Evolutionary conservation across 805 yeast genomes (phyloP).

Genomic region (Saitoella complicata): DNA sequence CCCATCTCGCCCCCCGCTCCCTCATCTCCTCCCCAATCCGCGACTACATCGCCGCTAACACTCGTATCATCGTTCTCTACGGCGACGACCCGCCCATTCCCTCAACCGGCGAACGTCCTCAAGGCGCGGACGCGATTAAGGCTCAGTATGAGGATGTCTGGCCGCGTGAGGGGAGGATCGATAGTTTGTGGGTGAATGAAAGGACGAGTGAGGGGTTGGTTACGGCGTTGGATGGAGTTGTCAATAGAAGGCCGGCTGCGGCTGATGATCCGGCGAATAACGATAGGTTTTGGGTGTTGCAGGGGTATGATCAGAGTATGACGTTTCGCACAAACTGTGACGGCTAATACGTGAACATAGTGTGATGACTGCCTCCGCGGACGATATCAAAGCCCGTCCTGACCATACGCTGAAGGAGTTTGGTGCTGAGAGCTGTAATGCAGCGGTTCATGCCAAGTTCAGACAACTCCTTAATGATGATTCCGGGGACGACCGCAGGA

Average conservation of each 20-base stretch:
- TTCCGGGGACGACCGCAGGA: too few relatives aligned
- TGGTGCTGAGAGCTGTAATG: not conserved
- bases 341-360: too few relatives aligned
- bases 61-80: not conserved
- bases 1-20: not conserved
- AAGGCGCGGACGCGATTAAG: not conserved
- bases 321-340: too few relatives aligned
- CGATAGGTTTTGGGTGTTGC: not conserved
- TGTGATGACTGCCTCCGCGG: not conserved
- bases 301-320: not conserved
- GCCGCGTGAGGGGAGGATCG: not conserved
- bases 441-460: not conserved
- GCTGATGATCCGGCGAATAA: not conserved
- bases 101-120: not conserved
- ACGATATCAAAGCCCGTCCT: not conserved
- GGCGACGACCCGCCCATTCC: not conserved
- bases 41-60: not conserved
- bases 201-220: not conserved
- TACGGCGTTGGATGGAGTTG: not conserved
- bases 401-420: not conserved
- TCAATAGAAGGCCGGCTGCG: not conserved
- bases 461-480: not conserved
- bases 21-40: not conserved
- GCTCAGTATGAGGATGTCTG: not conserved
- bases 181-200: not conserved